These are phyloP conservation scores for Diacronema lutheri DNA, from an alignment of 78 protist species.

Conservation along the genomic window DNA sequence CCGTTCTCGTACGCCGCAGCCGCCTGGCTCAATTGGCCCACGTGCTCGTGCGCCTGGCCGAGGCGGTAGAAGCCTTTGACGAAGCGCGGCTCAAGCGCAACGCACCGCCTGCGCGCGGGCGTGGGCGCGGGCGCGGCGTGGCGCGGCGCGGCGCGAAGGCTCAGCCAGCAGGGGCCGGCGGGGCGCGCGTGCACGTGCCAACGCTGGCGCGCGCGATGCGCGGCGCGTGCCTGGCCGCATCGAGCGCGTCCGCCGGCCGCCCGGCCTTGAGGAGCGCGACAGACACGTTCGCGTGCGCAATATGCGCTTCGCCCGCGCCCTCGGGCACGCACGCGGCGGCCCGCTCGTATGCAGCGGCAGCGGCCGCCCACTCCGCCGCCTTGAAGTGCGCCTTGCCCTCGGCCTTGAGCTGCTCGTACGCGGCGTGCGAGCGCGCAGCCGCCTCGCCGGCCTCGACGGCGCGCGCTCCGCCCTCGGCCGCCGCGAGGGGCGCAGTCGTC, in stretches of 20 bases:
- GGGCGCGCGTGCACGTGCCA: no score
- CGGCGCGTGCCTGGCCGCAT: no score
- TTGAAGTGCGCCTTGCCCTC: neutral
- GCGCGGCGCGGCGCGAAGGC: no score
- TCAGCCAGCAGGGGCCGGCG: no score
- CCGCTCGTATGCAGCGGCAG: neutral
- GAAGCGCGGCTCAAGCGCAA: neutral
- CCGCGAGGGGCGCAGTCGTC: no score
- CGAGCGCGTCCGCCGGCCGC: no score
- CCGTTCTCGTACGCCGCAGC: neutral
- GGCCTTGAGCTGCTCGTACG: neutral
- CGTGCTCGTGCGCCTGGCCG: neutral
- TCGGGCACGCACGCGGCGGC: neutral
- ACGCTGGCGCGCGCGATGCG: no score
- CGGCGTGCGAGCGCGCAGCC: no score
- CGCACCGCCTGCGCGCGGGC: neutral
- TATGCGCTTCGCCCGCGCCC: neutral
- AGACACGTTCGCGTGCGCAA: neutral
- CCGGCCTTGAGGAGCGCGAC: neutral
- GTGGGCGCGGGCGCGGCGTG: no score
- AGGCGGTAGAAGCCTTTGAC: neutral
- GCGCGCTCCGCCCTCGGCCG: no score
- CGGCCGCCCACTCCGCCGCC: neutral
- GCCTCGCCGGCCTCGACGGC: no score
- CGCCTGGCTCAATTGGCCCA: neutral